Evolutionary conservation across 495 filamentous ascomycete genomes (phyloP).

Genomic region (Penicillium simplicissimum): DNA sequence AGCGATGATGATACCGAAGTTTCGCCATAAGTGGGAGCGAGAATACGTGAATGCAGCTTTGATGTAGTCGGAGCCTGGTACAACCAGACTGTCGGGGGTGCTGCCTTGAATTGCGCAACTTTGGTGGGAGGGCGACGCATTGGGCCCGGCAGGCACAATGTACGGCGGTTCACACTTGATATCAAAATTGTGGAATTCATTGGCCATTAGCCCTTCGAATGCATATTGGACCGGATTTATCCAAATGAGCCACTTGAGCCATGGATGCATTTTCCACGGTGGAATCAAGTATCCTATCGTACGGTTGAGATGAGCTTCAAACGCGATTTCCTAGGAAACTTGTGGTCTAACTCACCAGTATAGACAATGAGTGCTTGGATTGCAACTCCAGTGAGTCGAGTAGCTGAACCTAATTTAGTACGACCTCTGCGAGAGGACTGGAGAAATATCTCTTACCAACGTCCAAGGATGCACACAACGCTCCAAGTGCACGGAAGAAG

Average conservation of each 20-base stretch:
- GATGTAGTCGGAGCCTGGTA: constrained; percentile 57
- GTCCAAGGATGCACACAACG: constrained; percentile 63
- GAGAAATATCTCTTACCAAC: constrained; percentile 33
- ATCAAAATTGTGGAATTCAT: constrained; percentile 53
- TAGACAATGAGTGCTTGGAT: constrained; percentile 72
- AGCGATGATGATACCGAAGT: constrained; percentile 60
- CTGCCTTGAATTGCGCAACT: constrained; percentile 63
- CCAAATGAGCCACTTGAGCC: constrained; percentile 77
- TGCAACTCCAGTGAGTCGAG: constrained; percentile 61
- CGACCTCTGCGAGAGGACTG: neutral
- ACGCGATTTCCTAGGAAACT: too few relatives aligned
- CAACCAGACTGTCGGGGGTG: constrained; percentile 47
- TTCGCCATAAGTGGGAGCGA: constrained; percentile 61
- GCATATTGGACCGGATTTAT: constrained; percentile 77
- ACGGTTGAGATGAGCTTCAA: neutral
- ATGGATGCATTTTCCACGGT: constrained; percentile 70
- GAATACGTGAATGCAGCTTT: constrained; percentile 54
- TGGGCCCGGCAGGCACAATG: constrained; percentile 62
- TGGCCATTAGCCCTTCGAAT: constrained; percentile 67
- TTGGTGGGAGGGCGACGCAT: constrained; percentile 55
- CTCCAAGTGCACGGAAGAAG: constrained; percentile 74
- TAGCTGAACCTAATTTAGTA: constrained; percentile 43
- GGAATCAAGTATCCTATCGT: constrained; percentile 70
- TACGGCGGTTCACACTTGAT: constrained; percentile 55
- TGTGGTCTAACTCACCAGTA: constrained; percentile 43